Evolutionary conservation across 176 grass and related monocot genomes (phyloP).

Genomic region (Chrysopogon serrulatus): DNA sequence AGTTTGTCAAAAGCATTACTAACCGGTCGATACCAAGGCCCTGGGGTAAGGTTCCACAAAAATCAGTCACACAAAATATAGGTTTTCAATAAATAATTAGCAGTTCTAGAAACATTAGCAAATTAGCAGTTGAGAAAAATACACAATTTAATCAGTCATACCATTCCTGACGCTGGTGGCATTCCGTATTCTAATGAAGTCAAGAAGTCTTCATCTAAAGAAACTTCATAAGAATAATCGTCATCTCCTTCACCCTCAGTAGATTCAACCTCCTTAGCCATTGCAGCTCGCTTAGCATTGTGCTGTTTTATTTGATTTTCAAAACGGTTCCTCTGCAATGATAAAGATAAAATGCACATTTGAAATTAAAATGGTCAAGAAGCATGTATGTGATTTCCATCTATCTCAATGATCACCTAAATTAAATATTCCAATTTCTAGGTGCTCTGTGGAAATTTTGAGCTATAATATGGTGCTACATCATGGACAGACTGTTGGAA

Average conservation of each 20-base stretch:
- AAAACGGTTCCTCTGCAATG: constrained; percentile 79
- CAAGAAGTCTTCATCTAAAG: constrained; percentile 90
- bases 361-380: neutral
- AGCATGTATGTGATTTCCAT: neutral
- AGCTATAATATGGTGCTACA: neutral
- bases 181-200: constrained; percentile 96
- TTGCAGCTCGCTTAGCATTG: constrained; percentile 68
- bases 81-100: constrained; percentile 6
- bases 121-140: neutral
- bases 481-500: neutral
- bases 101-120: neutral
- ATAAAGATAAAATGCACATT: neutral
- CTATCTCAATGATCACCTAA: neutral
- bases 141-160: constrained; percentile 13
- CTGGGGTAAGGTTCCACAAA: constrained; percentile 26
- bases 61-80: neutral
- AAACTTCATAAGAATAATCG: constrained; percentile 92
- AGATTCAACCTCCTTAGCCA: constrained; percentile 56
- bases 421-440: neutral
- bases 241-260: constrained; percentile 39
- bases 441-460: neutral
- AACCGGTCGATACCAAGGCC: constrained; percentile 87
- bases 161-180: constrained; percentile 99
- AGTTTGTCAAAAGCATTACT: constrained; percentile 93
- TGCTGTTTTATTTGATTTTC: constrained; percentile 96